Evolutionary conservation across 2,329 filamentous ascomycete genomes (phyloP).

Genomic region (Ilyonectria mors-panacis): DNA sequence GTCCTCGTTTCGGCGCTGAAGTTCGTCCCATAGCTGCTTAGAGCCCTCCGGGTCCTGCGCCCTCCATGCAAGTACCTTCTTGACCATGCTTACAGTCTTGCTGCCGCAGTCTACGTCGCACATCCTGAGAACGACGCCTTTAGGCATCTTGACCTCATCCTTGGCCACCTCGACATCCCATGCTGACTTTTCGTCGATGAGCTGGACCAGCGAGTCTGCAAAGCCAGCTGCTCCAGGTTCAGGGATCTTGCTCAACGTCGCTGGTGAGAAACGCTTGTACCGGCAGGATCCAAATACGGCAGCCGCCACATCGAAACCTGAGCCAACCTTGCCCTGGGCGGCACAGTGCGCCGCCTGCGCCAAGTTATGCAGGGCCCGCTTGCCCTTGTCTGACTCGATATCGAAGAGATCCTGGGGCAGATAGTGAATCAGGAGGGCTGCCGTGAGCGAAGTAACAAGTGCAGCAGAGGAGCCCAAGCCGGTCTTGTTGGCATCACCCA

Average conservation of each 20-base stretch:
- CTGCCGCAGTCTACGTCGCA: conserved; percentile 97
- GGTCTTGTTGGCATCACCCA: conserved; percentile 91
- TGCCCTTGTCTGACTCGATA: conserved; percentile 67
- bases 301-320: conserved; percentile 94
- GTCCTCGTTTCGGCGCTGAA: conserved; percentile 82
- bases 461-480: conserved; percentile 96
- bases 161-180: conserved; percentile 89
- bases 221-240: conserved; percentile 79
- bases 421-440: conserved; percentile 83
- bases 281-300: conserved; percentile 93
- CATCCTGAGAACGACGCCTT: conserved; percentile 85
- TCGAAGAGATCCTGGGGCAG: conserved; percentile 71
- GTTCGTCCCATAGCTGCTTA: conserved; percentile 77
- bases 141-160: conserved; percentile 78
- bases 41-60: conserved; percentile 75
- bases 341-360: conserved; percentile 95
- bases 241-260: conserved; percentile 76
- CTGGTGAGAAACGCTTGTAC: conserved; percentile 93
- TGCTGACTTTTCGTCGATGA: conserved; percentile 73
- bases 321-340: conserved; percentile 96
- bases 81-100: conserved; percentile 96
- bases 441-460: conserved; percentile 89
- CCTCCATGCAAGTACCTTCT: conserved; percentile 88
- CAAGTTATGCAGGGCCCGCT: conserved; percentile 85
- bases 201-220: conserved; percentile 71